Conservation (phyloP, 139 green algal species). For the Pleodorina starrii region DNA sequence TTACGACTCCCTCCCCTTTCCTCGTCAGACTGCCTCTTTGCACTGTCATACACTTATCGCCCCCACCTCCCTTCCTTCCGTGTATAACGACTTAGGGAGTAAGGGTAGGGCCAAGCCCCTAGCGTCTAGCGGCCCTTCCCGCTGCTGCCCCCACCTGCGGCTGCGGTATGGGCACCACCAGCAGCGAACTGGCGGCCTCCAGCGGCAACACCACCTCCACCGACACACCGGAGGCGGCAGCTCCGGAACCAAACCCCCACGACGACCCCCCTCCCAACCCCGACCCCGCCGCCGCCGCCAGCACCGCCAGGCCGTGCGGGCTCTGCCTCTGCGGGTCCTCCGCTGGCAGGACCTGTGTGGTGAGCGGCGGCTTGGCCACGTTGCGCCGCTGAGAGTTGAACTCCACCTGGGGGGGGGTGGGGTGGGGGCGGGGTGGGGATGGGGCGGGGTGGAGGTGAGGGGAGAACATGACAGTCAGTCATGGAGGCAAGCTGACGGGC, state of each 20-base stretch:
- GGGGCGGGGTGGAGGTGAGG: no score
- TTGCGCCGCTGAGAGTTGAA: constrained; percentile 14
- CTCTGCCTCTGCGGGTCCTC: neutral
- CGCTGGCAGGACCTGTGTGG: neutral
- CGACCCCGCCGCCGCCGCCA: no score
- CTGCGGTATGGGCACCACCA: constrained; percentile 24
- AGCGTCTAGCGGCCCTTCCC: no score
- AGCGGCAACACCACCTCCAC: constrained; percentile 32
- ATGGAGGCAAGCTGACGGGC: no score
- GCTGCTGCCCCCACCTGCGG: neutral
- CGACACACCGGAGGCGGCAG: neutral
- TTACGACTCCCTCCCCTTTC: no score
- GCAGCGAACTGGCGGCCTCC: neutral
- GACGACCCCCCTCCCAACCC: no score
- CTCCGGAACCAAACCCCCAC: no score
- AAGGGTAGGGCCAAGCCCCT: neutral
- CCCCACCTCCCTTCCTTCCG: no score
- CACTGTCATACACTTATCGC: no score
- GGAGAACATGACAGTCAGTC: no score
- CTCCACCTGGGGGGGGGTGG: neutral
- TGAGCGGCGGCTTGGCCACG: neutral
- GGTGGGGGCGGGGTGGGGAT: neutral
- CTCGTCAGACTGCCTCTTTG: neutral
- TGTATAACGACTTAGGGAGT: no score
- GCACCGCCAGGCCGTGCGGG: neutral